phyloP scores from a whole-genome alignment of 1,139 yeast species.

The Lodderomyces elongisporus region DNA sequence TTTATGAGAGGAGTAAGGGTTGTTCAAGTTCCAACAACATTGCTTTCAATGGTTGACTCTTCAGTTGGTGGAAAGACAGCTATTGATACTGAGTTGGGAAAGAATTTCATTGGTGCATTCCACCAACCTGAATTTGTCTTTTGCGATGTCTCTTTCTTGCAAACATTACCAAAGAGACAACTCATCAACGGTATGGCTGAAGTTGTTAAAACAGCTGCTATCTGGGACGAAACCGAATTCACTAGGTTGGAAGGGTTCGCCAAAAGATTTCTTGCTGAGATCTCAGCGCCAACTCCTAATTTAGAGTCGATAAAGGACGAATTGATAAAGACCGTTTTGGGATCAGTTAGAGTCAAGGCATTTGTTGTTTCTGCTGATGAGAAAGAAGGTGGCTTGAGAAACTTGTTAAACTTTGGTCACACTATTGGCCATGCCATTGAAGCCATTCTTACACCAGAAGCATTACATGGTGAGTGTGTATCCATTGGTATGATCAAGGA shows the following conservation, averaged over 20 bases:
- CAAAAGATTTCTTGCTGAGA: slow-evolving; percentile 57
- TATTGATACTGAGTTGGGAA: slow-evolving; percentile 95
- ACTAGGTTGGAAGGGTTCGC: slow-evolving; percentile 76
- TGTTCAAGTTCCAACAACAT: slow-evolving; percentile 89
- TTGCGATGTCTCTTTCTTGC: slow-evolving; percentile 82
- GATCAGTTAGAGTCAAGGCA: slow-evolving; percentile 87
- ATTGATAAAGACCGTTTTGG: slow-evolving; percentile 72
- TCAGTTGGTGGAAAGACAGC: slow-evolving; percentile 99
- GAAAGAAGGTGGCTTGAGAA: slow-evolving; percentile 91
- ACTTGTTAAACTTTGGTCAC: slow-evolving; percentile 91
- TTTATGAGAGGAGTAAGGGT: slow-evolving; percentile 98
- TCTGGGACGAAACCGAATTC: slow-evolving; percentile 91
- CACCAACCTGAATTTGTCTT: slow-evolving; percentile 93
- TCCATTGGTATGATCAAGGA: slow-evolving; percentile 91
- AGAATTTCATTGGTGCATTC: slow-evolving; percentile 94
- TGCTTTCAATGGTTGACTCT: slow-evolving; percentile 96
- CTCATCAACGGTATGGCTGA: slow-evolving; percentile 99
- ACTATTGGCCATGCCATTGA: slow-evolving; percentile 98
- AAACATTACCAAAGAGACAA: slow-evolving; percentile 87
- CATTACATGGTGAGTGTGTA: slow-evolving; percentile 97
- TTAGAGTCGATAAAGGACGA: slow-evolving; percentile 66
- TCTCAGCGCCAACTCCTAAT: slow-evolving; percentile 45
- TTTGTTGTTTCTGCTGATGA: slow-evolving; percentile 92
- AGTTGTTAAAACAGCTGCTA: slow-evolving; percentile 96
- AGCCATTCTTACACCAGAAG: slow-evolving; percentile 92